Percentiles rank a stretch among this genome's conserved stretches.
phyloP scores from a whole-genome alignment of 768 basidiomycete genomes.

The Tylopilus vinaceipallidus region DNA sequence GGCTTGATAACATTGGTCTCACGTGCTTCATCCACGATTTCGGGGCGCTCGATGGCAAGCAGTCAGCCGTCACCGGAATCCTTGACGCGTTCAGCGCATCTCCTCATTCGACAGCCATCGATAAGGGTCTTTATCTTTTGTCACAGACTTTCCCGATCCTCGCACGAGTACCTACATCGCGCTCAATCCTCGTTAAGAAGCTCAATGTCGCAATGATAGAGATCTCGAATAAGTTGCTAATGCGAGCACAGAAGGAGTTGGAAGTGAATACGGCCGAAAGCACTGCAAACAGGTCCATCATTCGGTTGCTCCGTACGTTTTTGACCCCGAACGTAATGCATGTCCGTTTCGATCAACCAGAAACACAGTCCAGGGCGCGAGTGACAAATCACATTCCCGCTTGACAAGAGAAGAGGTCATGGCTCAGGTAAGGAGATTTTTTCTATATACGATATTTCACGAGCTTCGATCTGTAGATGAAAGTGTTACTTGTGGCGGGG shows the following conservation, averaged over 20 bases:
- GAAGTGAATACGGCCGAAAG: slow-evolving; percentile 18
- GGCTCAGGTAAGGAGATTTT: slow-evolving; percentile 15
- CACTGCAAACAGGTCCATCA: slow-evolving; percentile 25
- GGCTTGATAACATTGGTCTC: slow-evolving; percentile 56
- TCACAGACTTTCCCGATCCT: slow-evolving; percentile 38
- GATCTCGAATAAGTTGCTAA: slow-evolving; percentile 40
- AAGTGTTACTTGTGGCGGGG: slow-evolving; percentile 14
- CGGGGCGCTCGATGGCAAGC: slow-evolving; percentile 47
- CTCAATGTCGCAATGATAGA: slow-evolving; percentile 35
- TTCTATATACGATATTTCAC: too few relatives aligned
- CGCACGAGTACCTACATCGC: slow-evolving; percentile 34
- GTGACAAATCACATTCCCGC: slow-evolving; percentile 18
- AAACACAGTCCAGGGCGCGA: slow-evolving; percentile 36
- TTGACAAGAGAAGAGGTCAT: slow-evolving; percentile 31
- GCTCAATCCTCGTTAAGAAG: slow-evolving; percentile 28
- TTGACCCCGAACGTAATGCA: too few relatives aligned
- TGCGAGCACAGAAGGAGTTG: slow-evolving; percentile 33
- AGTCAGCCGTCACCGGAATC: slow-evolving; percentile 38
- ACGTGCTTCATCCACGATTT: slow-evolving; percentile 62
- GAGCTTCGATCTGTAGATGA: slow-evolving; percentile 11
- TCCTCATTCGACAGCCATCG: slow-evolving; percentile 19
- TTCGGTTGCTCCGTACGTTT: slow-evolving; percentile 23
- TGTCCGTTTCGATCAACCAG: neutral
- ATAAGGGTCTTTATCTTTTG: slow-evolving; percentile 35
- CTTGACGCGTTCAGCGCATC: slow-evolving; percentile 37